Conservation (phyloP, 164 flowering plant genomes). For the Berberis vulgaris region DNA sequence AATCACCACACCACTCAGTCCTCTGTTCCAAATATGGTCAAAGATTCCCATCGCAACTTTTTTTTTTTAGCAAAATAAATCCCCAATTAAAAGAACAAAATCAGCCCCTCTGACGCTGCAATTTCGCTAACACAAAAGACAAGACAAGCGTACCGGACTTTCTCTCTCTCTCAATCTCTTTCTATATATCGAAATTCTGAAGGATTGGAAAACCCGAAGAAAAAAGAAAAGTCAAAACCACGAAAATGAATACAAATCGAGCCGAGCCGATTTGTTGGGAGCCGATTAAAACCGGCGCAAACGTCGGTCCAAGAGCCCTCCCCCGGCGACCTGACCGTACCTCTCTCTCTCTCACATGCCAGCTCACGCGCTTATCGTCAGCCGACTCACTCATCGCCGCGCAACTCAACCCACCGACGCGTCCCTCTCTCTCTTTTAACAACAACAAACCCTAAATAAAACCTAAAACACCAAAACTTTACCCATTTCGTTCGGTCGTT, state of each 20-base stretch:
- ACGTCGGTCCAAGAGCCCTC: slow-evolving; percentile 22
- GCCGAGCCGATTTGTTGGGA: slow-evolving; percentile 25
- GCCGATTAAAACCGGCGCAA: slow-evolving; percentile 14
- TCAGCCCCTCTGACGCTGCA: too few relatives aligned
- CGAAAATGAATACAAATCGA: slow-evolving; percentile 4
- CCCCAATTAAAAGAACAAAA: too few relatives aligned
- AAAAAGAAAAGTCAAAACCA: not conserved
- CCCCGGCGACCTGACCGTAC: slow-evolving; percentile 30
- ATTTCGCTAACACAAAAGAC: too few relatives aligned
- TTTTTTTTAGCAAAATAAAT: too few relatives aligned
- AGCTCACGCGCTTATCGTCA: slow-evolving; percentile 22
- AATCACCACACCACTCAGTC: too few relatives aligned
- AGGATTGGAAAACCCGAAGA: not conserved
- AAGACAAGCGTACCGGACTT: too few relatives aligned
- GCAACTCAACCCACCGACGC: slow-evolving; percentile 6
- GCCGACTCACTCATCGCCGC: slow-evolving; percentile 25
- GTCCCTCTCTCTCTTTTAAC: not conserved
- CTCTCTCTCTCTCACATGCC: slow-evolving; percentile 14
- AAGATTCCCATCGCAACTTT: too few relatives aligned
- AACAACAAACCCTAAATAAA: slow-evolving; percentile 4
- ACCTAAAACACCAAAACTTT: not conserved
- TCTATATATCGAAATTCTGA: not conserved
- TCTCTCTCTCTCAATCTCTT: too few relatives aligned
- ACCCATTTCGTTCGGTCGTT: not conserved
- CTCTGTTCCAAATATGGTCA: too few relatives aligned